Percentiles rank a stretch among this genome's conserved stretches.
Evolutionary conservation across 257 asterid genomes (phyloP).

Genomic region (Fraxinus cuspidata): DNA sequence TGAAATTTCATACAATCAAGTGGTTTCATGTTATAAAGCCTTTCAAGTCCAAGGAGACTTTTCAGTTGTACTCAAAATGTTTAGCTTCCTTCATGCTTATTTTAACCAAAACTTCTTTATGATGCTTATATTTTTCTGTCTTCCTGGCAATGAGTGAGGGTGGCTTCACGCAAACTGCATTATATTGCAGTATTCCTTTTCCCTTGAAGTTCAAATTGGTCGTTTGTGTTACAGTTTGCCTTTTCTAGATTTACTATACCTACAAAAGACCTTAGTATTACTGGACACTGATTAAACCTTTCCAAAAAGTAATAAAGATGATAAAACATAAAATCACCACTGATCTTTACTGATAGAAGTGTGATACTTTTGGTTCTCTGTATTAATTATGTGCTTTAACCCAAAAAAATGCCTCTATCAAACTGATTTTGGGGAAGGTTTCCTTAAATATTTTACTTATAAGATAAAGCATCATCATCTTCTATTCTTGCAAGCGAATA

Average conservation of each 20-base stretch:
- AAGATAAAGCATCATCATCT: background rate
- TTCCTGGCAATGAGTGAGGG: background rate
- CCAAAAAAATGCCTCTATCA: background rate
- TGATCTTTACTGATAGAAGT: background rate
- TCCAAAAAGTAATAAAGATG: background rate
- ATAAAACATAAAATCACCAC: background rate
- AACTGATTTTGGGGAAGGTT: background rate
- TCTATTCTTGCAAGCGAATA: background rate
- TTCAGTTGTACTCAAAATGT: too few species aligned
- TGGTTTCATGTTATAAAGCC: background rate
- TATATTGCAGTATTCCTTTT: background rate
- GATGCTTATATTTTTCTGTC: background rate
- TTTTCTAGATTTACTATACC: background rate
- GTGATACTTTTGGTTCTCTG: constrained; percentile 1
- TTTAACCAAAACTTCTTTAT: background rate
- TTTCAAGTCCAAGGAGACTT: background rate
- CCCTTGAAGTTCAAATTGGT: background rate
- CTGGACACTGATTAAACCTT: background rate
- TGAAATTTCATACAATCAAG: background rate
- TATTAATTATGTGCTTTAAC: background rate
- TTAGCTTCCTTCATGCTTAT: too few species aligned
- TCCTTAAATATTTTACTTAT: background rate
- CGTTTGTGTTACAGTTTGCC: background rate
- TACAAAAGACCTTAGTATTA: background rate
- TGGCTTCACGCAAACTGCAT: background rate